Evolutionary conservation across 1,284 basidiomycete species (phyloP).

Genomic region (Lentinus polychrous): DNA sequence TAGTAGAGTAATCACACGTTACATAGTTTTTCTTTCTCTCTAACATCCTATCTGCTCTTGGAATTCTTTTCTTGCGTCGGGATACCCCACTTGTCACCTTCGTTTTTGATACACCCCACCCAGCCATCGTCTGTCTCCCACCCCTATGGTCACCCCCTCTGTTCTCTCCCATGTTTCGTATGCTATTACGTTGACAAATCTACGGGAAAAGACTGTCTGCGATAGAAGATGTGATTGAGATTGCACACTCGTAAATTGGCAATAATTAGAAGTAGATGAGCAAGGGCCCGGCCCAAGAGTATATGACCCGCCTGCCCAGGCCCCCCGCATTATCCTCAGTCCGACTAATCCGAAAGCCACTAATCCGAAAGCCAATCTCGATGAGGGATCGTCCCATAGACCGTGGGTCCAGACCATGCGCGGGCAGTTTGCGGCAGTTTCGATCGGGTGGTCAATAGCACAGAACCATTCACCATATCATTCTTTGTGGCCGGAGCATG

Average conservation of each 20-base stretch:
- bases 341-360: too few relatives aligned
- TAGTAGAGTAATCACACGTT: too few relatives aligned
- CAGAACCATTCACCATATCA: constrained; percentile 1
- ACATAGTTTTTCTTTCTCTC: background rate
- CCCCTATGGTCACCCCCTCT: background rate
- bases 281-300: too few relatives aligned
- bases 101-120: background rate
- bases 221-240: background rate
- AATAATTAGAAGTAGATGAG: too few relatives aligned
- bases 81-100: background rate
- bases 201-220: background rate
- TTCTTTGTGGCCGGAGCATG: background rate
- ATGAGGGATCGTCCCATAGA: too few relatives aligned
- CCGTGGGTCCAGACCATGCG: too few relatives aligned
- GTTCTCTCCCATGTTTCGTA: background rate
- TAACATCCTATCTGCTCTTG: background rate
- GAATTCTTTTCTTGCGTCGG: background rate
- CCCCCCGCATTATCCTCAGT: too few relatives aligned
- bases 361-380: too few relatives aligned
- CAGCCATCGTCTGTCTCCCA: background rate
- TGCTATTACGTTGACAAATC: constrained; percentile 1
- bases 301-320: too few relatives aligned
- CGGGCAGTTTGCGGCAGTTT: too few relatives aligned
- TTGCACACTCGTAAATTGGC: background rate
- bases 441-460: background rate